Conservation (phyloP, 139 green algal genomes). For the Spirogloea muscicola region DNA sequence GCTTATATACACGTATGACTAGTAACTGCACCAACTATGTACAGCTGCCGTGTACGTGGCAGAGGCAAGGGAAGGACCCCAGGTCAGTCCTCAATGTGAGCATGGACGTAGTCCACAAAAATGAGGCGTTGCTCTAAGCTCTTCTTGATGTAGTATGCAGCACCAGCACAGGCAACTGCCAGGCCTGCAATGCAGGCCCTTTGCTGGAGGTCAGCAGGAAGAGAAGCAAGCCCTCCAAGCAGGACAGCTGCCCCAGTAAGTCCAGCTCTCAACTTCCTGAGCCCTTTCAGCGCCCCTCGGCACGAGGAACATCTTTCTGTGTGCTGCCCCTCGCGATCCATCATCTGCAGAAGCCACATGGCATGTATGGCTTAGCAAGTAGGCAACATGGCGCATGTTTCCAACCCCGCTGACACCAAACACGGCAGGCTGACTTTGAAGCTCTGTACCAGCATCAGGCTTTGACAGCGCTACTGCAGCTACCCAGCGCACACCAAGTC, state of each 20-base stretch:
- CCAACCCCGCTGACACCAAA: too few relatives aligned
- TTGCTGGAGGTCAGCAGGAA: neutral
- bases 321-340: constrained; percentile 26
- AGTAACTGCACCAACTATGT: too few relatives aligned
- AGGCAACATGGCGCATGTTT: too few relatives aligned
- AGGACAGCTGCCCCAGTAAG: constrained; percentile 2
- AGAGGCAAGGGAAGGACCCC: too few relatives aligned
- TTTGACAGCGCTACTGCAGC: too few relatives aligned
- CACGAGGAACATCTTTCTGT: constrained; percentile 17
- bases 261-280: neutral
- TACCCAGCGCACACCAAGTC: too few relatives aligned
- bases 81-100: constrained; percentile 21
- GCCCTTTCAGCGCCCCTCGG: neutral
- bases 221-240: neutral
- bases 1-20: too few relatives aligned
- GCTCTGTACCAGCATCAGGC: too few relatives aligned
- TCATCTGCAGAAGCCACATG: constrained; percentile 24
- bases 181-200: neutral
- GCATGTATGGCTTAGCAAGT: too few relatives aligned
- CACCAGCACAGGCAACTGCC: neutral
- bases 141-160: constrained; percentile 4
- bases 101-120: constrained; percentile 19
- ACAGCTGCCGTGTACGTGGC: too few relatives aligned
- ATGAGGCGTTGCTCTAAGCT: constrained; percentile 13
- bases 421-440: too few relatives aligned